phyloP scores from a whole-genome alignment of 352 stramenopile species.

The Sclerospora graminicola region DNA sequence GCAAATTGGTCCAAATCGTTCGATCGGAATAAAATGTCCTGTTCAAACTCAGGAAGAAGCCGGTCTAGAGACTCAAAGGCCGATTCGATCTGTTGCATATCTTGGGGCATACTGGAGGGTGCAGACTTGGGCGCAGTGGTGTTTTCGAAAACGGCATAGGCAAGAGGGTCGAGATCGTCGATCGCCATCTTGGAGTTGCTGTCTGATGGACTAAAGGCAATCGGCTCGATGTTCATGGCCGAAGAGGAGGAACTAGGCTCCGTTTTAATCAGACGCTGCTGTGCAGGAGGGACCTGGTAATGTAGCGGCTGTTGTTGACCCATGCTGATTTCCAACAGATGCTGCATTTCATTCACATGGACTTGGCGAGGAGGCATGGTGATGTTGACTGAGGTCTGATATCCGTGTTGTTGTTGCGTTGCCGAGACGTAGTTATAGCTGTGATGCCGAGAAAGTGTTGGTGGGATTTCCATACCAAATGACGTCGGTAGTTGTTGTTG shows the following conservation, averaged over 20 bases:
- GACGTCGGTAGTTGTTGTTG: slow-evolving; percentile 13
- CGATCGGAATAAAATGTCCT: slow-evolving; percentile 48
- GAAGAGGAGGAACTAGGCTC: slow-evolving; percentile 15
- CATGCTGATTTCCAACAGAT: slow-evolving; percentile 50
- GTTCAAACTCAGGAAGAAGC: slow-evolving; percentile 53
- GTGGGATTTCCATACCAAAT: slow-evolving; percentile 23
- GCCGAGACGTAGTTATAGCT: slow-evolving; percentile 50
- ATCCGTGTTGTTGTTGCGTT: slow-evolving; percentile 29
- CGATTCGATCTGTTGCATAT: slow-evolving; percentile 60
- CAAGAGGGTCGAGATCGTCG: slow-evolving; percentile 56
- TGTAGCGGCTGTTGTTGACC: slow-evolving; percentile 40
- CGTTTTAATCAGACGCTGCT: slow-evolving; percentile 18
- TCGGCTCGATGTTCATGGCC: slow-evolving; percentile 48
- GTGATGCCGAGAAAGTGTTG: slow-evolving; percentile 51
- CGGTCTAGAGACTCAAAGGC: slow-evolving; percentile 67
- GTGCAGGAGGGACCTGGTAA: slow-evolving; percentile 10
- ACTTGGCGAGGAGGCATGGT: slow-evolving; percentile 27
- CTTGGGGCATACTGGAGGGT: slow-evolving; percentile 22
- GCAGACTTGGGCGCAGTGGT: slow-evolving; percentile 2
- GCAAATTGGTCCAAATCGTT: slow-evolving; percentile 28
- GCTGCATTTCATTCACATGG: slow-evolving; percentile 41
- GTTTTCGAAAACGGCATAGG: slow-evolving; percentile 45
- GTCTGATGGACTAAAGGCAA: slow-evolving; percentile 35
- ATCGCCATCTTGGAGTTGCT: slow-evolving; percentile 25
- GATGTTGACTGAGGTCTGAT: slow-evolving; percentile 25